These are phyloP conservation scores for Brasilioporus rufonigricans DNA, from an alignment of 768 basidiomycete species.

Conservation along the genomic window DNA sequence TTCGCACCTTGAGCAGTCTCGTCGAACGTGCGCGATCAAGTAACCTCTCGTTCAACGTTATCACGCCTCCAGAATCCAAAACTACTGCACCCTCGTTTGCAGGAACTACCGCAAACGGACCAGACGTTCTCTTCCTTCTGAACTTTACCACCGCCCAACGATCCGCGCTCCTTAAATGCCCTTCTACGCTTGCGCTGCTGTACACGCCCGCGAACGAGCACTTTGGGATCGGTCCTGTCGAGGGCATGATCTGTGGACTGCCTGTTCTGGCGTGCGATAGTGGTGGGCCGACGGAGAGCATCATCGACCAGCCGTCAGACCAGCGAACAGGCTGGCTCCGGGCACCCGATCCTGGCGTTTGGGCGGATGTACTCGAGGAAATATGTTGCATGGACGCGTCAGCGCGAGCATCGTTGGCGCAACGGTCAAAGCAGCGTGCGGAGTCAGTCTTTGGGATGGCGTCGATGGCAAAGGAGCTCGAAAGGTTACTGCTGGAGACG, in stretches of 20 bases:
- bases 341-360: conserved; percentile 55
- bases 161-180: conserved; percentile 68
- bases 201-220: conserved; percentile 97
- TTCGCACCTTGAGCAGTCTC: conserved; percentile 61
- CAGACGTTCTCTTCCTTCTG: conserved; percentile 82
- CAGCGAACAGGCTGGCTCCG: conserved; percentile 78
- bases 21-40: conserved; percentile 54
- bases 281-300: conserved; percentile 89
- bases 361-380: conserved; percentile 67
- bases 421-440: conserved; percentile 60
- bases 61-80: conserved; percentile 46
- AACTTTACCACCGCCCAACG: conserved; percentile 89
- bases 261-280: conserved; percentile 86
- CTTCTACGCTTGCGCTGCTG: conserved; percentile 69
- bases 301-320: conserved; percentile 43
- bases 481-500: conserved; percentile 53
- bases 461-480: conserved; percentile 63
- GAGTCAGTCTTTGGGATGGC: conserved; percentile 70
- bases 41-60: conserved; percentile 57
- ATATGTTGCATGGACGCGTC: conserved; percentile 40
- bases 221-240: conserved; percentile 95
- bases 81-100: conserved; percentile 41
- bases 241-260: conserved; percentile 89
- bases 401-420: conserved; percentile 39
- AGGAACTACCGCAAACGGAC: conserved; percentile 33